Base-by-base conservation (phyloP, 352 stramenopile species). In the Globisporangium radiosum region DNA sequence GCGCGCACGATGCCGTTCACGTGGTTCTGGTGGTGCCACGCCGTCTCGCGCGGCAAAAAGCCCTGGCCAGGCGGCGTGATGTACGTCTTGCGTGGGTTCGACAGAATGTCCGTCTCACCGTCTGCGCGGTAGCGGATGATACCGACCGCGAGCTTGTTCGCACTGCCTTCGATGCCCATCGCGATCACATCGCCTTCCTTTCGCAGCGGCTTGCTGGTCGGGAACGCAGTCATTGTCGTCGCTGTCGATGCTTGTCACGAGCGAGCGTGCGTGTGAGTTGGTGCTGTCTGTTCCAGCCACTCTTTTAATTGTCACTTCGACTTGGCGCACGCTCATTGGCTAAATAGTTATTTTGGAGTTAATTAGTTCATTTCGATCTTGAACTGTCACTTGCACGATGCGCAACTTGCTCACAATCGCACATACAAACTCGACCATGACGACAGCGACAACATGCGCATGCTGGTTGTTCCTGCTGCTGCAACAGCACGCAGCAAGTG, bases 31-130 rank as follows among this genome's bases (percentile, higher is more conserved):
- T 99, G 98, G 81, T 99, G 98, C 89, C 88, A 98, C 39, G 97
- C 93, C 9, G 98, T 99, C 79, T 99, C 95, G 43, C 96, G 88
- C 40, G 98, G 98, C 55, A 99, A 67, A 65, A 99, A 99, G 9
- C 98, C 98, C 54, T 98, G 85, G 19, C 98, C 97, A 1, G 96
- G 85, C 4, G 97, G 97, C 52, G 96, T 96, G 59, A 99, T 97
- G 77, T 98, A 99, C 51, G 98, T 99, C 81, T 99, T 99, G 55
- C 97, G 81, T 56, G 97, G 96, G 77, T 99, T 99, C 19, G 96
- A 92, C 48, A 99, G 75, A 62, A 99, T 99, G 52, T 88, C 86
- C 52, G 78, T 96, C 71, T 90, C 81, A 44, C 78, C 83, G 57
- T 90, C 73, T 7, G 65, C 54, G 54, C 73, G 69, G 60, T 89